A percentile compares a stretch with the other conserved stretches of the same genome.
Evolutionary conservation across 2,329 filamentous ascomycete genomes (phyloP).

Genomic region (Ascosphaera acerosa): DNA sequence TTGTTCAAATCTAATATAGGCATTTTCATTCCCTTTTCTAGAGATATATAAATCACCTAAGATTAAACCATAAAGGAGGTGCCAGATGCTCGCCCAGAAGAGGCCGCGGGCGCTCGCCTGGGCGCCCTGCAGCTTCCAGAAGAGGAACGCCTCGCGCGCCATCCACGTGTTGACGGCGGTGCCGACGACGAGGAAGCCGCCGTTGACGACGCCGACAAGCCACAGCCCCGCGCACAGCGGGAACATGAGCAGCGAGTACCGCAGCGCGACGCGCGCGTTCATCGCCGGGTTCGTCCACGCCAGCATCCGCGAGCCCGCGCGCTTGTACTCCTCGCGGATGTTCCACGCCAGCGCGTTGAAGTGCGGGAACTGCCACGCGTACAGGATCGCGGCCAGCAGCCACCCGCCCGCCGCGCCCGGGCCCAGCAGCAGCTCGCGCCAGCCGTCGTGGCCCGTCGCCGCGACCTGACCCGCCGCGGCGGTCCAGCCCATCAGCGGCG

Average conservation of each 20-base stretch:
- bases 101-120: constrained; percentile 58
- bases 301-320: constrained; percentile 44
- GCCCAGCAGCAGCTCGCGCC: constrained; percentile 54
- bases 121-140: constrained; percentile 55
- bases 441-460: constrained; percentile 41
- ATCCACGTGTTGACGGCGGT: constrained; percentile 71
- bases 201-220: constrained; percentile 57
- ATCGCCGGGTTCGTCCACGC: constrained; percentile 65
- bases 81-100: constrained; percentile 98
- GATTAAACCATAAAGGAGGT: too few species aligned
- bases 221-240: constrained; percentile 66
- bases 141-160: constrained; percentile 47
- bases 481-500: constrained; percentile 93
- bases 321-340: constrained; percentile 71
- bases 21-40: too few species aligned
- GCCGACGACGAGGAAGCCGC: constrained; percentile 60
- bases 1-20: too few species aligned
- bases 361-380: constrained; percentile 95
- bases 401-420: constrained; percentile 51
- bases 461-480: constrained; percentile 78
- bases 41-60: too few species aligned
- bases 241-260: constrained; percentile 67
- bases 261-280: constrained; percentile 65
- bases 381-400: constrained; percentile 61
- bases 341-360: constrained; percentile 85